Evolutionary conservation across 2,329 filamentous ascomycete genomes (phyloP).

Genomic region (Lecanicillium sp.): DNA sequence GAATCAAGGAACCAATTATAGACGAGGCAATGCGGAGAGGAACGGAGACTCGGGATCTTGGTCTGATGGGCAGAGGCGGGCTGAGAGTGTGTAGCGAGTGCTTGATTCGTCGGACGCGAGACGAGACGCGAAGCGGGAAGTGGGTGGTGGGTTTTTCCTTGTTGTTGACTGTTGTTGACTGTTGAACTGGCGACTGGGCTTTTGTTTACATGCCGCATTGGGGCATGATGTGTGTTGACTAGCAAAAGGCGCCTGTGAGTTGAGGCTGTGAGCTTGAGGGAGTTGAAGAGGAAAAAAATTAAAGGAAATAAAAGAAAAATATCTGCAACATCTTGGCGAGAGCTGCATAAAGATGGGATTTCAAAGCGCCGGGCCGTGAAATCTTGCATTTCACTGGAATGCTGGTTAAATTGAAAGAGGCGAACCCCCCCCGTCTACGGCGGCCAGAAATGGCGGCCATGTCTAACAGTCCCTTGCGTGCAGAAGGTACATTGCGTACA

Average conservation of each 20-base stretch:
- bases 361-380: not conserved
- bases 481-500: not conserved
- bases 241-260: conserved; percentile 6
- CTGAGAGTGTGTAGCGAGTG: no score
- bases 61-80: no score
- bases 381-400: not conserved
- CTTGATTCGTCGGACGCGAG: no score
- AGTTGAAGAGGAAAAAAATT: not conserved
- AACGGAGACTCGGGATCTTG: no score
- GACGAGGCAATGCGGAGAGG: no score
- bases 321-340: not conserved
- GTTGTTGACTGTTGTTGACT: no score
- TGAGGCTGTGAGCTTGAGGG: not conserved
- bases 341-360: not conserved
- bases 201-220: conserved; percentile 12
- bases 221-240: conserved; percentile 5
- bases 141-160: no score
- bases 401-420: conserved; percentile 6
- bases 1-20: no score
- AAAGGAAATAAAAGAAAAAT: not conserved
- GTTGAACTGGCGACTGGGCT: conserved; percentile 9
- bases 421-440: conserved; percentile 7
- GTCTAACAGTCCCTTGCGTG: not conserved
- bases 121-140: no score
- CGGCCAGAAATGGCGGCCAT: conserved; percentile 11